Evolutionary conservation across 148 eudicot genomes (phyloP).

Genomic region (Suaeda aralocaspica): DNA sequence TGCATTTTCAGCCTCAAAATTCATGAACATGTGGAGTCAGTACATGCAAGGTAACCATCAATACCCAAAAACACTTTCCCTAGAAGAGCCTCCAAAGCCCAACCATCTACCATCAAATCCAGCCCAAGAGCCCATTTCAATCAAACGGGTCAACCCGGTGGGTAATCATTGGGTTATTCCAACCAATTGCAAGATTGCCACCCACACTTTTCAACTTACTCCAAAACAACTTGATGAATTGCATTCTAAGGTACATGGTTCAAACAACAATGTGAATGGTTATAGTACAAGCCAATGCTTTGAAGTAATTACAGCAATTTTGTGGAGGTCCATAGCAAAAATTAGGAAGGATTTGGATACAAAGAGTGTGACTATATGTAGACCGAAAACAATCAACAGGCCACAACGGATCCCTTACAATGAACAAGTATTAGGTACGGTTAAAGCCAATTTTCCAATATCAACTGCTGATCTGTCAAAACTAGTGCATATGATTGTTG

Average conservation of each 20-base stretch:
- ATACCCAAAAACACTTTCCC: constrained; percentile 15
- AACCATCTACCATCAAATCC: not conserved
- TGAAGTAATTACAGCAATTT: constrained; percentile 43
- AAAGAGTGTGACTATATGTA: constrained; percentile 49
- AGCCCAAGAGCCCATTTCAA: constrained; percentile 26
- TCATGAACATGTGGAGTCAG: constrained; percentile 53
- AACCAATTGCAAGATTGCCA: constrained; percentile 29
- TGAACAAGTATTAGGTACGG: constrained; percentile 35
- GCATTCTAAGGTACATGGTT: constrained; percentile 17
- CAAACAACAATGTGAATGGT: not conserved
- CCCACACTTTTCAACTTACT: constrained; percentile 37
- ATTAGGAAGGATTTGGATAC: constrained; percentile 35
- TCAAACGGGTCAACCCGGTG: constrained; percentile 48
- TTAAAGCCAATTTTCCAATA: constrained; percentile 22
- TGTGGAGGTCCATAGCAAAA: constrained; percentile 59
- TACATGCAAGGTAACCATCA: constrained; percentile 27
- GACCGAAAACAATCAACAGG: constrained; percentile 6
- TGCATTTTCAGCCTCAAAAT: constrained; percentile 50
- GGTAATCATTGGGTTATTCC: constrained; percentile 48
- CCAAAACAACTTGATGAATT: constrained; percentile 29
- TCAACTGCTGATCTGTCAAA: constrained; percentile 22
- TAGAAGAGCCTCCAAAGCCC: constrained; percentile 11
- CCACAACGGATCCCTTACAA: constrained; percentile 30
- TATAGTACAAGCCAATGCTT: constrained; percentile 21
- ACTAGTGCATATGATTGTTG: constrained; percentile 30